Percentiles rank a stretch among this genome's conserved stretches.
These are phyloP conservation scores for Blastomyces parvus DNA, from an alignment of 2,329 filamentous ascomycete species.

Conservation along the genomic window DNA sequence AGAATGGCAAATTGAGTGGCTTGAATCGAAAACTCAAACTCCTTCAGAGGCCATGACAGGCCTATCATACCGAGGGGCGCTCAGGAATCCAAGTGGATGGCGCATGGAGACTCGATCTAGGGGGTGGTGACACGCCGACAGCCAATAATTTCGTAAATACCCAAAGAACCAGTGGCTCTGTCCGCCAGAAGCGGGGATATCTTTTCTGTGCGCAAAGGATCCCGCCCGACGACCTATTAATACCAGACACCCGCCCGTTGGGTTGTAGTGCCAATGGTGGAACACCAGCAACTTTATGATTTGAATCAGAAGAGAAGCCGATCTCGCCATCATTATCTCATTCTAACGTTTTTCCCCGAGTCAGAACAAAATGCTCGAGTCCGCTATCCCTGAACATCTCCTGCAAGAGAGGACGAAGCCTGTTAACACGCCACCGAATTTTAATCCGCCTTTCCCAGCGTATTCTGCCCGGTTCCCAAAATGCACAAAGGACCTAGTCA, in stretches of 20 bases:
- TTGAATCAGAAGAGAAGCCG: neutral
- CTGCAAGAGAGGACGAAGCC: slow-evolving; percentile 11
- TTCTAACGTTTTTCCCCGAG: neutral
- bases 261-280: neutral
- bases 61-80: too few species aligned
- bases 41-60: too few species aligned
- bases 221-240: too few species aligned
- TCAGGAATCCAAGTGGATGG: too few species aligned
- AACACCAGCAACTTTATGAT: neutral
- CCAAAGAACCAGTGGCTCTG: too few species aligned
- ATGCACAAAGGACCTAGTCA: slow-evolving; percentile 24
- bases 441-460: slow-evolving; percentile 10
- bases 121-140: too few species aligned
- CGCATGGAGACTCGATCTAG: too few species aligned
- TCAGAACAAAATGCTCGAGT: slow-evolving; percentile 10
- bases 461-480: slow-evolving; percentile 25
- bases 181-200: neutral
- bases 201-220: too few species aligned
- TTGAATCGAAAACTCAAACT: too few species aligned
- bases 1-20: too few species aligned
- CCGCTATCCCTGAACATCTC: slow-evolving; percentile 12
- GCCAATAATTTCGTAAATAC: too few species aligned
- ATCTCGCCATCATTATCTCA: neutral
- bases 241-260: neutral
- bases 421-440: slow-evolving; percentile 10